phyloP scores from a whole-genome alignment of 2,329 filamentous ascomycete species.

The Colletotrichum eleusines region DNA sequence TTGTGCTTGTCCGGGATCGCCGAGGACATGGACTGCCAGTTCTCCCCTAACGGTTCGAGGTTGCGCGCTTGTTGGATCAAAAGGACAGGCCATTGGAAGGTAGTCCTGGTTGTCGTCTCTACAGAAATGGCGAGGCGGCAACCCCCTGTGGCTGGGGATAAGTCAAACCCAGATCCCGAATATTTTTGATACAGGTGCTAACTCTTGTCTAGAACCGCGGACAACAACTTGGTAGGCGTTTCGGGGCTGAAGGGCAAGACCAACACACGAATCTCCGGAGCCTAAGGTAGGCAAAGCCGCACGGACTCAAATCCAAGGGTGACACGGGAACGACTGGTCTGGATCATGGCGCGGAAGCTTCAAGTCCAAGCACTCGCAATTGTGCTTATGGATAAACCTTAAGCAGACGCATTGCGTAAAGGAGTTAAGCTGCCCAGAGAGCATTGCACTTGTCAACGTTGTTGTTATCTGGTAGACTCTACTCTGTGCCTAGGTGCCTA shows the following conservation, averaged over 20 bases:
- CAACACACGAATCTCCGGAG: neutral
- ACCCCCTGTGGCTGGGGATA: slow-evolving; percentile 64
- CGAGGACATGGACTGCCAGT: slow-evolving; percentile 32
- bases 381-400: slow-evolving; percentile 23
- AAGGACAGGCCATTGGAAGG: slow-evolving; percentile 54
- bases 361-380: neutral
- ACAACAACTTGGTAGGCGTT: neutral
- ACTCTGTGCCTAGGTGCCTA: neutral
- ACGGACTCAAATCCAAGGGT: neutral
- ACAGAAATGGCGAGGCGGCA: slow-evolving; percentile 64
- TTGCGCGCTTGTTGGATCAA: slow-evolving; percentile 37
- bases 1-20: slow-evolving; percentile 81
- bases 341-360: slow-evolving; percentile 18
- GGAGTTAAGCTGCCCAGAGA: neutral
- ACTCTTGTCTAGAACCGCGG: slow-evolving; percentile 39
- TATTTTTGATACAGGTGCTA: slow-evolving; percentile 42
- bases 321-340: neutral
- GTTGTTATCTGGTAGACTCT: too few species aligned
- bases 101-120: slow-evolving; percentile 63
- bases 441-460: slow-evolving; percentile 10
- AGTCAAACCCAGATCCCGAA: slow-evolving; percentile 51
- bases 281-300: neutral
- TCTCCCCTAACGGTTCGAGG: neutral
- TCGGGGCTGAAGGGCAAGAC: slow-evolving; percentile 11
- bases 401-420: slow-evolving; percentile 14